A percentile compares a stretch with the other conserved stretches of the same genome.
Conservation (phyloP, 352 stramenopile genomes). For the Phytophthora pinifolia region DNA sequence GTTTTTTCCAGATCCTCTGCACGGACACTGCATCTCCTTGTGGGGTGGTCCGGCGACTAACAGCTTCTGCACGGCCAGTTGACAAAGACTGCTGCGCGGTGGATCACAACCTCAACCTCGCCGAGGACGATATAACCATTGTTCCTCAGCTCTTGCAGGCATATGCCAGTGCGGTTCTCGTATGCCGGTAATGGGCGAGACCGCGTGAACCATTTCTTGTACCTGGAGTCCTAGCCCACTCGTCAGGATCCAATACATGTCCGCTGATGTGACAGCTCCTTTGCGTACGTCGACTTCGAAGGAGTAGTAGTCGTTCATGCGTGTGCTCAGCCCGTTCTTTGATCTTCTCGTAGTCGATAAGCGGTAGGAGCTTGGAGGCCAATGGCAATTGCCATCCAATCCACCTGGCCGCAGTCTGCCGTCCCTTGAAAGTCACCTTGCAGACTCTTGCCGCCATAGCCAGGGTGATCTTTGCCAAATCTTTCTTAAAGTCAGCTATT, state of each 20-base stretch:
- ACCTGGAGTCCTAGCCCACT: neutral
- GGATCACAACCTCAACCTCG: neutral
- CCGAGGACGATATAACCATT: neutral
- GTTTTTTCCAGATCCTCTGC: no score
- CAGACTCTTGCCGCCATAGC: no score
- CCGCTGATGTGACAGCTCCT: neutral
- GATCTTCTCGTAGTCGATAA: conserved; percentile 4
- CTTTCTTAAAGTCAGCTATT: no score
- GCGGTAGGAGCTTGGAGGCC: neutral
- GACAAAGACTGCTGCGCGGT: neutral
- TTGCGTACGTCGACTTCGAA: neutral
- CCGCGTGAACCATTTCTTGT: neutral
- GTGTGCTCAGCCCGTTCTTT: neutral
- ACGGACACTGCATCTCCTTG: neutral
- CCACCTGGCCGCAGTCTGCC: no score
- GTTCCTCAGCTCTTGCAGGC: neutral
- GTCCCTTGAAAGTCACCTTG: no score
- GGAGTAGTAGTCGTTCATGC: conserved; percentile 1
- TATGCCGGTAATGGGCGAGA: neutral
- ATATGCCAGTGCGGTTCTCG: conserved; percentile 7
- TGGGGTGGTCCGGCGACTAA: conserved; percentile 1
- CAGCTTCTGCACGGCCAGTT: conserved; percentile 1
- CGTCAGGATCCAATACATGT: conserved; percentile 1
- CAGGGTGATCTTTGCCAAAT: no score
- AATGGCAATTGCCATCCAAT: neutral